Base-by-base conservation (phyloP, 495 filamentous ascomycete species). In the Achaetomiella virescens region DNA sequence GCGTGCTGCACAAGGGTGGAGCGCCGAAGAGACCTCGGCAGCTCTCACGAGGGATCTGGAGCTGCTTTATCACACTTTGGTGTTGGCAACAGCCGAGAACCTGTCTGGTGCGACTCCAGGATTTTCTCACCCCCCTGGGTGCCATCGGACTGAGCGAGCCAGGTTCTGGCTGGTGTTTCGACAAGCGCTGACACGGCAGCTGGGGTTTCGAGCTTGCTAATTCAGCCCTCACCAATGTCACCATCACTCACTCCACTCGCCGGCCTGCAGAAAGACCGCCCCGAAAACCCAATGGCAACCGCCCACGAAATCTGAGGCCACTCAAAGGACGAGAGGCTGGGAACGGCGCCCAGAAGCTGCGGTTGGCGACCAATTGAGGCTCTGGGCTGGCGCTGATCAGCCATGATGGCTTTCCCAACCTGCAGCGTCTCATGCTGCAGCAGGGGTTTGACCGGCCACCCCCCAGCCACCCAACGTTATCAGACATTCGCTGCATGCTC, bases 361-460 rank as follows among this genome's bases (percentile, higher is more conserved):
- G 27, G 35, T 53, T 31, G 50, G 49, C 15, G 43, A 45, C 60
- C 66, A 69, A 67, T 65, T 56, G 61, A 50, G 42, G 24, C 31
- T 41, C 29, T 21, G 20, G 50, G 29, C 22, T 60, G 55, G 36
- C 53, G 44, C 15, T 59, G 58, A 67, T 66, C 60, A 47, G 55
- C 62, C 41, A 42, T 51, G 53, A 37, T 46, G 49, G 36, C 57
- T 35, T 44, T 54, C 55, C n/a, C 63, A 58, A 55, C 61, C 55
- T 48, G 65, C 65, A 66, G 61, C 50, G 58, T 69, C 47, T 53
- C 40, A 25, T 58, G 57, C 54, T 44, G 64, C 62, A 63, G 55
- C 61, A 63, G 51, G 62, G 48, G 47, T 42, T 45, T 53, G 58
- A 57, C 57, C 59, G 54, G 40, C 54, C 56, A 54, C 57, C 57